Conservation (phyloP, 1,284 basidiomycete genomes). For the Ceratobasidium sp. region DNA sequence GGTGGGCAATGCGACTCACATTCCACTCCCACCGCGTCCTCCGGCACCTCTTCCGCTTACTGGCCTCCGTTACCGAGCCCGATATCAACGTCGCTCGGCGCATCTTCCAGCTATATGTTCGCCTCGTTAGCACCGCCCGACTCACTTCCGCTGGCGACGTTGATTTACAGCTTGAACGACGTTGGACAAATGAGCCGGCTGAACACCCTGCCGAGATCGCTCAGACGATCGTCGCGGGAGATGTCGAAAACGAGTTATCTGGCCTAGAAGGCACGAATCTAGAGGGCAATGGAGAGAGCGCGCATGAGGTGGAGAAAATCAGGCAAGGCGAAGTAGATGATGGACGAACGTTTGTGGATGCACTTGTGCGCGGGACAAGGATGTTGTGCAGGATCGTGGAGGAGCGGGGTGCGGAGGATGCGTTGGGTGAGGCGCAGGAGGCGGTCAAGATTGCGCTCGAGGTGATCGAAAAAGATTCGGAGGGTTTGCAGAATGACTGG, state of each 20-base stretch:
- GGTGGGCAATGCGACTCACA: conserved; percentile 91
- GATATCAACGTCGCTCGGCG: conserved; percentile 76
- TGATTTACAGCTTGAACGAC: conserved; percentile 54
- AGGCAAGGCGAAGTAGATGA: conserved; percentile 64
- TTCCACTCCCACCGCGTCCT: conserved; percentile 89
- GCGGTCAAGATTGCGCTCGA: conserved; percentile 67
- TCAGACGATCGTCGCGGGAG: conserved; percentile 41
- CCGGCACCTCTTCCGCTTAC: conserved; percentile 81
- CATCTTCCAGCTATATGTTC: conserved; percentile 83
- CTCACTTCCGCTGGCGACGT: conserved; percentile 64
- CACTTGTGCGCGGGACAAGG: conserved; percentile 75
- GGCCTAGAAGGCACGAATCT: conserved; percentile 31
- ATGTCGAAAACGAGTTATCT: conserved; percentile 43
- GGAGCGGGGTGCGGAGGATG: conserved; percentile 58
- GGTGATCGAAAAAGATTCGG: conserved; percentile 61
- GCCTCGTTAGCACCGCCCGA: conserved; percentile 81
- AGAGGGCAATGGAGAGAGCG: conserved; percentile 47
- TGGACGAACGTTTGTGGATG: conserved; percentile 74
- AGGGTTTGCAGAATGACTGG: conserved; percentile 47
- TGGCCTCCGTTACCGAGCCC: conserved; percentile 65
- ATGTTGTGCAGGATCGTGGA: conserved; percentile 70
- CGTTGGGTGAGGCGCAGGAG: conserved; percentile 59
- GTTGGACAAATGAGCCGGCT: conserved; percentile 52
- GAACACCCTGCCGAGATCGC: conserved; percentile 48
- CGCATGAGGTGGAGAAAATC: conserved; percentile 23